A percentile compares a stretch with the other conserved stretches of the same genome.
Evolutionary conservation across 129 eudicot species (phyloP).

Genomic region (Rutidosis leptorrhynchoides): DNA sequence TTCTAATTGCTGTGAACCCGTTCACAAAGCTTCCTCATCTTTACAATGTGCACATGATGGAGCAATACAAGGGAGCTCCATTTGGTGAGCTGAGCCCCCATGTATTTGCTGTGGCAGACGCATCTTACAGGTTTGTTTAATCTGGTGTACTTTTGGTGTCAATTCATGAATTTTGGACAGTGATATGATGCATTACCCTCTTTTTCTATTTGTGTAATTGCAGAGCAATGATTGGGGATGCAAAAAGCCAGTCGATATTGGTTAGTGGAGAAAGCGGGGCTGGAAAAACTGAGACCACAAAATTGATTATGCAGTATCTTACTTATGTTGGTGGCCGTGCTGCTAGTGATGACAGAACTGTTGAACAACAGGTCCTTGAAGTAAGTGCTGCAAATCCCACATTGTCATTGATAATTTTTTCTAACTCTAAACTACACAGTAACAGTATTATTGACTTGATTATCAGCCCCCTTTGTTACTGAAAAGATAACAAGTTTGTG

Average conservation of each 20-base stretch:
- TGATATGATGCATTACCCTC: conserved; percentile 19
- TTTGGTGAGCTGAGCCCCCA: conserved; percentile 99
- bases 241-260: conserved; percentile 82
- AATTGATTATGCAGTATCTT: conserved; percentile 94
- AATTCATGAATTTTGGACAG: conserved; percentile 15
- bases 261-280: conserved; percentile 99
- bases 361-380: conserved; percentile 98
- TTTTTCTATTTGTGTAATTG: conserved; percentile 18
- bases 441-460: background rate
- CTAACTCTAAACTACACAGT: background rate
- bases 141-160: conserved; percentile 13
- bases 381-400: conserved; percentile 37
- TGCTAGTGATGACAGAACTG: conserved; percentile 86
- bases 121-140: conserved; percentile 74
- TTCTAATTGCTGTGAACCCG: conserved; percentile 95
- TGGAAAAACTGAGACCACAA: conserved; percentile 98
- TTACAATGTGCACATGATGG: conserved; percentile 96
- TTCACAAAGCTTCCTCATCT: conserved; percentile 98
- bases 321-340: conserved; percentile 99
- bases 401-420: background rate
- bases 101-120: conserved; percentile 99
- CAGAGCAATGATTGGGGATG: conserved; percentile 95
- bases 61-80: conserved; percentile 94
- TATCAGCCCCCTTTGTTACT: background rate
- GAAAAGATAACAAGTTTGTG: background rate